Evolutionary conservation across 306 rosid species (phyloP).

Genomic region (Astragalus membranaceus): DNA sequence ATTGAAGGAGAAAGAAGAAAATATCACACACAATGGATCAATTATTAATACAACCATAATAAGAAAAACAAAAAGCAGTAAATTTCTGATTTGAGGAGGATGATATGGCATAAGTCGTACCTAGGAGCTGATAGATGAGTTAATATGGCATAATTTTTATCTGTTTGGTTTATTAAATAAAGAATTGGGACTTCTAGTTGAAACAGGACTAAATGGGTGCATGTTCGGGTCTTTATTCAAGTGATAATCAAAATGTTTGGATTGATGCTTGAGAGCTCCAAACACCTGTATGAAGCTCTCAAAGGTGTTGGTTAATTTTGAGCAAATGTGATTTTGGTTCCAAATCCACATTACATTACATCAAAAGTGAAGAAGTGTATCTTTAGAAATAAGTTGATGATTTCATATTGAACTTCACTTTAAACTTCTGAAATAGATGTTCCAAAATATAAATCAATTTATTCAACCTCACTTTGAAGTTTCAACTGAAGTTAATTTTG

Average conservation of each 20-base stretch:
- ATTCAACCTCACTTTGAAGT: too few species aligned
- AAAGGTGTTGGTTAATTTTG: not conserved
- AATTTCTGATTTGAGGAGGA: too few species aligned
- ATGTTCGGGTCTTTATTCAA: not conserved
- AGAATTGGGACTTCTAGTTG: not conserved
- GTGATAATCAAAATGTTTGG: not conserved
- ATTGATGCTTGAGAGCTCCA: not conserved
- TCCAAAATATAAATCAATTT: too few species aligned
- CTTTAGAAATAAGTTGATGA: too few species aligned
- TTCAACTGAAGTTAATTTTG: not conserved
- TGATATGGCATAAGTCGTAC: too few species aligned
- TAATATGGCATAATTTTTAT: too few species aligned
- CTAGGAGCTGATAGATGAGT: too few species aligned
- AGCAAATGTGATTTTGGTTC: not conserved
- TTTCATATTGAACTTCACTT: too few species aligned
- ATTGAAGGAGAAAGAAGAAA: not conserved
- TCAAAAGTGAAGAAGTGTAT: not conserved
- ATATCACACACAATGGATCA: not conserved
- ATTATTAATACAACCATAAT: not conserved
- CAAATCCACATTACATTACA: not conserved
- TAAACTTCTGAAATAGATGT: too few species aligned
- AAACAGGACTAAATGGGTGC: not conserved
- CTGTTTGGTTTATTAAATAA: too few species aligned
- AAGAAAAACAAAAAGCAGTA: conserved; percentile 4
- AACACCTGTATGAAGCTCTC: not conserved